Percentiles rank a stretch among this genome's conserved stretches.
These are phyloP conservation scores for Heritiera fomes DNA, from an alignment of 345 rosid genomes.

Conservation along the genomic window DNA sequence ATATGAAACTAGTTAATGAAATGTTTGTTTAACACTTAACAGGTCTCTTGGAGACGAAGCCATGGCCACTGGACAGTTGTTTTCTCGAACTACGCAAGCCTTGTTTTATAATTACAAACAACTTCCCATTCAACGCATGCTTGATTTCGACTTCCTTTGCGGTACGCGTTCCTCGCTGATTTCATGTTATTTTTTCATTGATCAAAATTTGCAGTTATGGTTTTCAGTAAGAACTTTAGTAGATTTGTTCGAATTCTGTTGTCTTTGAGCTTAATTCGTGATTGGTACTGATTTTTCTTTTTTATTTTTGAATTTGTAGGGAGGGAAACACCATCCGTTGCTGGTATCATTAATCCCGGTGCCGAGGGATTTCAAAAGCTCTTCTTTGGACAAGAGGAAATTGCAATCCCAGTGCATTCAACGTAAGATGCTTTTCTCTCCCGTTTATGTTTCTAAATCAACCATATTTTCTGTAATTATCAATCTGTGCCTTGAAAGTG, in stretches of 20 bases:
- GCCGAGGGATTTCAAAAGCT: constrained; percentile 97
- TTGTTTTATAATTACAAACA: constrained; percentile 93
- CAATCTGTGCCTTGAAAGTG: constrained; percentile 2
- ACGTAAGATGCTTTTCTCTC: constrained; percentile 45
- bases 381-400: constrained; percentile 98
- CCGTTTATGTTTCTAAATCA: not conserved
- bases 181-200: not conserved
- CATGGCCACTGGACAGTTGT: constrained; percentile 95
- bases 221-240: not conserved
- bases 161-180: constrained; percentile 43
- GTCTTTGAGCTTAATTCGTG: not conserved
- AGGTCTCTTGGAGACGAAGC: constrained; percentile 41
- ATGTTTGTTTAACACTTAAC: constrained; percentile 34
- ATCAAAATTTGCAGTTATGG: not conserved
- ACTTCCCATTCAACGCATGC: constrained; percentile 98
- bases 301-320: constrained; percentile 42
- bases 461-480: not conserved
- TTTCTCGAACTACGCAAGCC: constrained; percentile 85
- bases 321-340: constrained; percentile 94
- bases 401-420: constrained; percentile 94
- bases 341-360: constrained; percentile 93
- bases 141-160: constrained; percentile 97
- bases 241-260: constrained; percentile 9
- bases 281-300: not conserved
- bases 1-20: not conserved